Base-by-base conservation (phyloP, 805 yeast species). In the Wickerhamiella kurtzmanii region DNA sequence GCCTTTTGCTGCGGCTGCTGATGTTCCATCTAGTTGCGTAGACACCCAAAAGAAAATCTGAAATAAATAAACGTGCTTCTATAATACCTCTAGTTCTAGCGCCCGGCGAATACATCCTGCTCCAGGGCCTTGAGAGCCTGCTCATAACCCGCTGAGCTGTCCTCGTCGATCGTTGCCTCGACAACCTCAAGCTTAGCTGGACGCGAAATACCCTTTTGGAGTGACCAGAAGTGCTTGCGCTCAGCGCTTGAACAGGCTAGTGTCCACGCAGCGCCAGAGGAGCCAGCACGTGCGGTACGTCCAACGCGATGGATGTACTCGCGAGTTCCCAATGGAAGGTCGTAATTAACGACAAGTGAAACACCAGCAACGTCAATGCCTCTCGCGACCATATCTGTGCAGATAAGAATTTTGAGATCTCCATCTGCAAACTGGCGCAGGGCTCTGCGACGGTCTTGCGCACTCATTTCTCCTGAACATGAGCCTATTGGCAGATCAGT, bases 291-390 rank as follows among this genome's bases (percentile, higher is more conserved):
- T 1, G 97, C 96, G 0, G 97, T 88, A 68, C 99, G 79, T 37
- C 99, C 99, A 37, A 87, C 86, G 58, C 99, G 75, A 64, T 92
- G 99, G 22, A 92, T 86, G 55, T 92, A 92, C 56, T 92, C 97
- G 53, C 94, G 79, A 1, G 88, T 73, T 1, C 95, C 82, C 21
- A 76, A 71, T 19, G 99, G 98, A 46, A 87, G 63, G 60, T 92
- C 97, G 63, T 92, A 92, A 64, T 92, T 92, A 44, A 92, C 67
- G 11, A 92, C 96, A 51, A 77, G 75, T 40, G 76, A 71, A 43
- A 92, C 75, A 2, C 77, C 71, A 15, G 72, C 65, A 41, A 92
- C 72, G 64, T 89, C 95, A 44, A 92, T 75, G 67, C 99, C 99
- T 65, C 99, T 79, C n/a, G 96, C 83, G 62, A 92, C 82, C 56